phyloP scores from a whole-genome alignment of 257 asterid species.

The Nicotiana otophora region DNA sequence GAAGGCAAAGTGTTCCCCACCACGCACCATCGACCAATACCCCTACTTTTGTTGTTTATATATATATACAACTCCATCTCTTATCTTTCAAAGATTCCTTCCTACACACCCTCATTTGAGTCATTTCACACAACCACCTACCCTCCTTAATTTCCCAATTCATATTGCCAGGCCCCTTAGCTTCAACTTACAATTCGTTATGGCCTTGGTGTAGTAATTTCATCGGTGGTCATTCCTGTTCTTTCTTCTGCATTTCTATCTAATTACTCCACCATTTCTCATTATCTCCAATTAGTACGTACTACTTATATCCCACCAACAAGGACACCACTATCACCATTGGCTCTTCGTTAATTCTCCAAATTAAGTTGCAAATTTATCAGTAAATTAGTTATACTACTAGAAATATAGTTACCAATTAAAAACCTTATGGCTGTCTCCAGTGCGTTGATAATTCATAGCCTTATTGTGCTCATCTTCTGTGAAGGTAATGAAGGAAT shows the following conservation, averaged over 20 bases:
- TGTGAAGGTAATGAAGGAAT: slow-evolving; percentile 2
- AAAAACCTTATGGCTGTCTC: slow-evolving; percentile 12
- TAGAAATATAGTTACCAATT: not conserved
- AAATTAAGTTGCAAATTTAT: not conserved
- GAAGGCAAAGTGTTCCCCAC: slow-evolving; percentile 1
- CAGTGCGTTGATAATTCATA: not conserved
- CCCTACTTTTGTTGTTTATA: not conserved
- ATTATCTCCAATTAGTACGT: not conserved
- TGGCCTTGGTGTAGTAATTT: not conserved
- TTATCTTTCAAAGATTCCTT: not conserved
- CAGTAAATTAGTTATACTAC: no score
- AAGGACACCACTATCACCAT: not conserved
- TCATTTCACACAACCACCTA: not conserved
- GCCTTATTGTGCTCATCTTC: slow-evolving; percentile 15
- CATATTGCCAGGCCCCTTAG: not conserved
- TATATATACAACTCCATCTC: not conserved
- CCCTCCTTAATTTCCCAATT: not conserved
- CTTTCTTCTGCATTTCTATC: not conserved
- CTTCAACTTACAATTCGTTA: not conserved
- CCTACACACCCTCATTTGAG: not conserved
- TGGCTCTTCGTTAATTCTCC: not conserved
- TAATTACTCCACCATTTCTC: slow-evolving; percentile 2
- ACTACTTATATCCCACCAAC: not conserved
- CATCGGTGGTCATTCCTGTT: not conserved
- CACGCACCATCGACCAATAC: not conserved